Evolutionary conservation across 306 rosid genomes (phyloP).

Genomic region (Amphicarpaea edgeworthii): DNA sequence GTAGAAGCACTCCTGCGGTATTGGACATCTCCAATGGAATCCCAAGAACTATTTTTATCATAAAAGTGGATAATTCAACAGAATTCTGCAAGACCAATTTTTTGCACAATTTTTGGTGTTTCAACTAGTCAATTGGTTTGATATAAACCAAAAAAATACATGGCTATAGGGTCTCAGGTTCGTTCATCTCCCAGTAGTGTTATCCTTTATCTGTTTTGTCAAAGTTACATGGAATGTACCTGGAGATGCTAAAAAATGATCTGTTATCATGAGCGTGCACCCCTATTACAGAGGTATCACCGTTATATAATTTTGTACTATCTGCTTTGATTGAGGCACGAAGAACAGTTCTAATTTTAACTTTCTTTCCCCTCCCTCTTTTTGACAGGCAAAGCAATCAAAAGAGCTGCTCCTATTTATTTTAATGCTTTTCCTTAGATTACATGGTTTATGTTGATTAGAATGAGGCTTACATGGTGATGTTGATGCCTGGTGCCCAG

Average conservation of each 20-base stretch:
- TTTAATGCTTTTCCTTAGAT: slow-evolving; percentile 20
- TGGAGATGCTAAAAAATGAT: slow-evolving; percentile 26
- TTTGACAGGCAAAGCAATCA: slow-evolving; percentile 17
- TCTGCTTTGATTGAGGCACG: slow-evolving; percentile 10
- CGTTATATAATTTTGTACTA: not conserved
- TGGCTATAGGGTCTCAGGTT: slow-evolving; percentile 15
- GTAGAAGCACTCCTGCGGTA: slow-evolving; percentile 88
- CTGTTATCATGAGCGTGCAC: not conserved
- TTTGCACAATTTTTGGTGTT: slow-evolving; percentile 15
- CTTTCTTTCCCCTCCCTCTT: not conserved
- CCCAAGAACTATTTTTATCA: slow-evolving; percentile 65
- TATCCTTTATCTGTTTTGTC: slow-evolving; percentile 21
- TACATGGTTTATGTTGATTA: slow-evolving; percentile 23
- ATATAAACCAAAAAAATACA: slow-evolving; percentile 9
- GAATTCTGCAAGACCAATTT: slow-evolving; percentile 11
- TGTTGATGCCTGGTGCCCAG: slow-evolving; percentile 13
- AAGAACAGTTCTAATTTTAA: slow-evolving; percentile 9
- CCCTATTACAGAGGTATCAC: slow-evolving; percentile 28
- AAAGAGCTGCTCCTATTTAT: slow-evolving; percentile 21
- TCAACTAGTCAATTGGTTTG: slow-evolving; percentile 2
- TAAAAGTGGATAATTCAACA: slow-evolving; percentile 39
- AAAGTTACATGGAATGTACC: slow-evolving; percentile 27
- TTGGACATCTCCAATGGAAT: slow-evolving; percentile 94
- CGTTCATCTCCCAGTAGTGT: slow-evolving; percentile 31
- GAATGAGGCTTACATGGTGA: slow-evolving; percentile 26